Evolutionary conservation across 352 stramenopile genomes (phyloP).

Genomic region (Globisporangium irregulare): DNA sequence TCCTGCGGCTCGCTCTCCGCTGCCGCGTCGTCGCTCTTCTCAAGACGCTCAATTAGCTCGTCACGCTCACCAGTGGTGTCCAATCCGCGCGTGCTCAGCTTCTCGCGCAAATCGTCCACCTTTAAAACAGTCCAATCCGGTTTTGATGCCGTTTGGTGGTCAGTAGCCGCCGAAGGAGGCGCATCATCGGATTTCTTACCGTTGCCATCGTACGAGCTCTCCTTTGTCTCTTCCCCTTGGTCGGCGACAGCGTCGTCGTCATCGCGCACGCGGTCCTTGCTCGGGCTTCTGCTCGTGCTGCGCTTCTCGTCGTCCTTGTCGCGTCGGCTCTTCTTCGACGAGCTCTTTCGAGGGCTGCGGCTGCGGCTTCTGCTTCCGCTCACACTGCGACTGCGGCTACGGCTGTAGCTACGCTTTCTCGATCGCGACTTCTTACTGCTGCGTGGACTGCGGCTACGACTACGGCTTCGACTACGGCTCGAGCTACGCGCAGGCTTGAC

Average conservation of each 20-base stretch:
- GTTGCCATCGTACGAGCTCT: conserved; percentile 19
- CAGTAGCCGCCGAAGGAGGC: conserved; percentile 11
- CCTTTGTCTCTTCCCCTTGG: conserved; percentile 17
- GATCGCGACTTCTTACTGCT: conserved; percentile 24
- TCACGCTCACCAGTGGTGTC: conserved; percentile 18
- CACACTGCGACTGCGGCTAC: conserved; percentile 33
- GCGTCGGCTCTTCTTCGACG: conserved; percentile 13
- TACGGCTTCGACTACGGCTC: conserved; percentile 33
- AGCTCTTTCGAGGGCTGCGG: conserved; percentile 22
- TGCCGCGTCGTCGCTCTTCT: neutral
- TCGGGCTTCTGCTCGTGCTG: conserved; percentile 19
- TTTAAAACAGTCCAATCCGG: conserved; percentile 25
- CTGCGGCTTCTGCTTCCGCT: conserved; percentile 31
- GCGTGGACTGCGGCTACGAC: conserved; percentile 24
- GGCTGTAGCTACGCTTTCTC: conserved; percentile 21
- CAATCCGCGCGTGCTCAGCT: conserved; percentile 18
- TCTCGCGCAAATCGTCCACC: conserved; percentile 24
- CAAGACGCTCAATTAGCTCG: conserved; percentile 14
- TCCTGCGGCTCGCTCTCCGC: neutral
- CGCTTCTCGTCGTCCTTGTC: conserved; percentile 21
- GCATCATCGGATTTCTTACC: conserved; percentile 24
- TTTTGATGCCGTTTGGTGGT: conserved; percentile 14
- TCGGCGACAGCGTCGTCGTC: neutral
- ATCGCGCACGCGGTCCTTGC: conserved; percentile 4
- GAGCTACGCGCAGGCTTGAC: conserved; percentile 30